Base-by-base conservation (phyloP, 345 rosid genomes). In the Iberis pinnata region DNA sequence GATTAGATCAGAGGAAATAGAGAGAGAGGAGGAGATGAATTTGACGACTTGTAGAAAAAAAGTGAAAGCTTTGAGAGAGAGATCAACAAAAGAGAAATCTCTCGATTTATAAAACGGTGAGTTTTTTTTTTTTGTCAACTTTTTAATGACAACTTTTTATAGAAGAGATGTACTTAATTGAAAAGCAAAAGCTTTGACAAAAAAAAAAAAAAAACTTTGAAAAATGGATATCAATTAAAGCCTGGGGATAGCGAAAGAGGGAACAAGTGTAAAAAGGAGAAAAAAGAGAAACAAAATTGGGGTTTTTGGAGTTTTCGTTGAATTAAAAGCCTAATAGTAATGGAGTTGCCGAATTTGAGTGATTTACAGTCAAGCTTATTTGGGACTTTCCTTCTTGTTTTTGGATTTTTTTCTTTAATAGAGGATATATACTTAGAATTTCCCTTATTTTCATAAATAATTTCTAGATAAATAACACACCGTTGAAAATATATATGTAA, bases 311-410 rank as follows among this genome's bases (percentile, higher is more conserved):
- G 39, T 49, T 64, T 42, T 4, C 8, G 17, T 38, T 45, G 35
- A 26, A 14, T 47, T 54, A 36, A 18, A 29, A 9, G n/a, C 11
- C 18, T 29, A 20, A 9, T 16, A 64, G 10, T 58, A 16, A 37
- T 50, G 65, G 42, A 41, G 65, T 52, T 53, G 60, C 61, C 58
- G 63, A 52, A 48, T 26, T 50, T 47, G 49, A 69, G 72, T 64
- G 70, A 70, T 32, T 67, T 44, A 58, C 79, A 65, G 77, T 69
- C 13, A 49, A 46, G 22, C 52, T 73, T 12, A 8, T 40, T 16
- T 40, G 20, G 43, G 43, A 16, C 3, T 32, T 32, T 29, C 10
- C 33, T 29, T 7, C 8, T 6, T 6, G 9, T 29, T 7, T 29
- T 29, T n/a, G n/a, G n/a, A n/a, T n/a, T 29, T 29, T 22, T 22